These are phyloP conservation scores for Cryomyces minteri DNA, from an alignment of 495 filamentous ascomycete species.

Conservation along the genomic window DNA sequence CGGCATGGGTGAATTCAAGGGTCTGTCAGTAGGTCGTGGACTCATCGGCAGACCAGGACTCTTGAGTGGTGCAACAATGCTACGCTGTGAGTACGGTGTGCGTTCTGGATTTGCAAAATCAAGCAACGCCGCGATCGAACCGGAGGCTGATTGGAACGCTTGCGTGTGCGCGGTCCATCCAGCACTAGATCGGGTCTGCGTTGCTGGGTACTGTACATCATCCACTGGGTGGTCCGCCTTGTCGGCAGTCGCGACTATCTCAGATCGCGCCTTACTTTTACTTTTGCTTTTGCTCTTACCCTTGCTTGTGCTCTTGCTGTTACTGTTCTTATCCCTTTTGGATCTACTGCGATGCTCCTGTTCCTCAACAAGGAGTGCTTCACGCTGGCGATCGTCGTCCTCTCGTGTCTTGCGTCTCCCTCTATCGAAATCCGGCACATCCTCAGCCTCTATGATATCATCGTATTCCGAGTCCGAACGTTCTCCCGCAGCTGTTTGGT, in stretches of 20 bases:
- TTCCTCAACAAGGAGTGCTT: constrained; percentile 43
- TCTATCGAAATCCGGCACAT: constrained; percentile 38
- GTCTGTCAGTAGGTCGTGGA: constrained; percentile 64
- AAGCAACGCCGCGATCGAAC: constrained; percentile 1
- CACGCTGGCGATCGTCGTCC: constrained; percentile 69
- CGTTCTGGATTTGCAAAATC: neutral
- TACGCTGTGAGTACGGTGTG: constrained; percentile 3
- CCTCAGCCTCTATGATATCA: constrained; percentile 49
- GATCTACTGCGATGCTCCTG: constrained; percentile 44
- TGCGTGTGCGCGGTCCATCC: too few relatives aligned
- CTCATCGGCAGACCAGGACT: constrained; percentile 82
- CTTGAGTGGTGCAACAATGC: constrained; percentile 38
- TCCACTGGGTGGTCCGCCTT: neutral
- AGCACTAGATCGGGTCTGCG: too few relatives aligned
- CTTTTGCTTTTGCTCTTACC: neutral
- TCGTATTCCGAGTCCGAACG: constrained; percentile 68
- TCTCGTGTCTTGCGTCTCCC: constrained; percentile 76
- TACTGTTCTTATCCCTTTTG: constrained; percentile 36
- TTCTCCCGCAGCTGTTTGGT: constrained; percentile 31
- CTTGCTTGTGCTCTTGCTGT: constrained; percentile 20
- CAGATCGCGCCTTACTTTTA: too few relatives aligned
- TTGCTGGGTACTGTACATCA: too few relatives aligned
- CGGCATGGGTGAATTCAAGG: constrained; percentile 52
- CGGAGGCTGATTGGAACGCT: neutral
- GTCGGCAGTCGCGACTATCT: neutral